These are phyloP conservation scores for Diddensiella santjacobensis DNA, from an alignment of 805 yeast species.

Conservation along the genomic window DNA sequence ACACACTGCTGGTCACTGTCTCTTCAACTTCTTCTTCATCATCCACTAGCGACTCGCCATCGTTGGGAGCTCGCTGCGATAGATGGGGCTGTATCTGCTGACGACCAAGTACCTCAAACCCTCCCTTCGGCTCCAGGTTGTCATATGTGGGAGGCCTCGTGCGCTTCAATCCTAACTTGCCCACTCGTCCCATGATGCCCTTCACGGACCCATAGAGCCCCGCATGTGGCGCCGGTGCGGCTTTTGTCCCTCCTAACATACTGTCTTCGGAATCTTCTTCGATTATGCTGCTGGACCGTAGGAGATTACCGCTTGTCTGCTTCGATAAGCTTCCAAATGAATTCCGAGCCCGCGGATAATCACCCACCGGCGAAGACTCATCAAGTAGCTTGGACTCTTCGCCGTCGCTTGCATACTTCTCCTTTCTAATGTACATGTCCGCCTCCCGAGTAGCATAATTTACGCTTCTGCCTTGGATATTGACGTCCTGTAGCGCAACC, in stretches of 20 bases:
- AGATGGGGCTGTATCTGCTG: conserved; percentile 17
- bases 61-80: neutral
- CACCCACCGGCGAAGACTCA: conserved; percentile 4
- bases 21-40: neutral
- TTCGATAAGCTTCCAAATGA: neutral
- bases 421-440: conserved; percentile 41
- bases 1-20: conserved; percentile 1
- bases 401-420: neutral
- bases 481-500: neutral
- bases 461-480: conserved; percentile 20
- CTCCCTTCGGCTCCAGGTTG: conserved; percentile 14
- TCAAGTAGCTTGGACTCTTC: conserved; percentile 1
- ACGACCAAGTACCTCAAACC: conserved; percentile 22
- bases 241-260: neutral
- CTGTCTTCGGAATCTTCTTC: neutral
- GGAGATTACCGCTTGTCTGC: neutral
- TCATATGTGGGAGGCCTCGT: neutral
- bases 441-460: conserved; percentile 62
- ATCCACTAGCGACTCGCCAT: conserved; percentile 1
- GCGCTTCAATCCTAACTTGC: neutral
- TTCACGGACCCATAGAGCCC: conserved; percentile 4
- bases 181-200: conserved; percentile 10
- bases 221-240: neutral
- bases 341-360: neutral
- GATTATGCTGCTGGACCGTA: neutral